Conservation (phyloP, 2,329 filamentous ascomycete genomes). For the Raffaelea albimanens region DNA sequence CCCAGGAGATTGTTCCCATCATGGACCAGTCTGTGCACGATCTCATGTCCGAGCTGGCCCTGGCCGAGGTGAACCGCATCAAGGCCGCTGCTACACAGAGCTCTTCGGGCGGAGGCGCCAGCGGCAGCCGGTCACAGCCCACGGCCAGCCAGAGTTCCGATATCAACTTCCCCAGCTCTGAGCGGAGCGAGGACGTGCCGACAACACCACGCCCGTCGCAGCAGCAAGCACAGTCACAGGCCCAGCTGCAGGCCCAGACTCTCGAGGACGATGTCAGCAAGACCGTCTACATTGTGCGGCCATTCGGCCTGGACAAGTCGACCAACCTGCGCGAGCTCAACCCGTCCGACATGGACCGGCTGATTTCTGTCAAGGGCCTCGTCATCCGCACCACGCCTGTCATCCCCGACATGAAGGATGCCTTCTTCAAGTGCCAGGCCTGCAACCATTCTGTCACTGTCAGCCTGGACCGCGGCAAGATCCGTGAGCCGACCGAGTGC, state of each 20-base stretch:
- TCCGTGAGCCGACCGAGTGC: slow-evolving; percentile 86
- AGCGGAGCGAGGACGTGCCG: slow-evolving; percentile 45
- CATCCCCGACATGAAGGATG: slow-evolving; percentile 98
- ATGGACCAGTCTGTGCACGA: slow-evolving; percentile 96
- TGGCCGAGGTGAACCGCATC: slow-evolving; percentile 65
- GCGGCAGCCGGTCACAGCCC: slow-evolving; percentile 15
- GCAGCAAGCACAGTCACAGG: slow-evolving; percentile 23
- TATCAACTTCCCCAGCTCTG: slow-evolving; percentile 70
- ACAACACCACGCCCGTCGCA: slow-evolving; percentile 34
- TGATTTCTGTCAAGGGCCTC: slow-evolving; percentile 88
- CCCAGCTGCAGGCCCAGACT: slow-evolving; percentile 23
- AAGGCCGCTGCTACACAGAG: slow-evolving; percentile 32
- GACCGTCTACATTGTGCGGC: slow-evolving; percentile 74
- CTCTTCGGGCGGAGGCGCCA: slow-evolving; percentile 15
- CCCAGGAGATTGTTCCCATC: slow-evolving; percentile 88
- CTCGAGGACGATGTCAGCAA: slow-evolving; percentile 75
- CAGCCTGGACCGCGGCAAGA: slow-evolving; percentile 89
- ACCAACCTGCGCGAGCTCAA: slow-evolving; percentile 93
- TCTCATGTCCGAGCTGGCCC: slow-evolving; percentile 80
- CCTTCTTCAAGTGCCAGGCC: slow-evolving; percentile 90
- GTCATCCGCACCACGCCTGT: slow-evolving; percentile 94
- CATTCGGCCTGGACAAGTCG: slow-evolving; percentile 76
- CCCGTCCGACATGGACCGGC: slow-evolving; percentile 90
- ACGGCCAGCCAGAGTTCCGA: slow-evolving; percentile 53
- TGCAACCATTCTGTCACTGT: slow-evolving; percentile 89